Conservation (phyloP, 352 stramenopile genomes). For the Phytophthora niederhauseri region DNA sequence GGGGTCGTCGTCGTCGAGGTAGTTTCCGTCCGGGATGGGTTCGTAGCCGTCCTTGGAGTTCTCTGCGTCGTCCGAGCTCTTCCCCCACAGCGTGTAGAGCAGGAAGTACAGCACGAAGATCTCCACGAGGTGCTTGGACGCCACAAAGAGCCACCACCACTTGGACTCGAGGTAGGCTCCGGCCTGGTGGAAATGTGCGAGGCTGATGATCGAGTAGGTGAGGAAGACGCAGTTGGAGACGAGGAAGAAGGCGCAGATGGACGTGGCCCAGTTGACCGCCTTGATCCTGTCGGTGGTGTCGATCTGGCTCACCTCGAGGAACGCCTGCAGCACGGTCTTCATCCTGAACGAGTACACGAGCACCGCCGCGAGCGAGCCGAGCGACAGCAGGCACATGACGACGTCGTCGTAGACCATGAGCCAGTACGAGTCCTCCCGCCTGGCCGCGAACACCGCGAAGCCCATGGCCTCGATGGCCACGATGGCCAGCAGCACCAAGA, state of each 20-base stretch:
- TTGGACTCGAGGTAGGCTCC: conserved; percentile 85
- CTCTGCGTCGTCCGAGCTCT: conserved; percentile 69
- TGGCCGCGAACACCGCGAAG: conserved; percentile 84
- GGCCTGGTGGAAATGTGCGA: conserved; percentile 88
- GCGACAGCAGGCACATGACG: conserved; percentile 83
- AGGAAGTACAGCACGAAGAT: conserved; percentile 94
- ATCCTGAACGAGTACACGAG: conserved; percentile 96
- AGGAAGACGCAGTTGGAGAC: conserved; percentile 92
- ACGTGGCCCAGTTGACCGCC: conserved; percentile 95
- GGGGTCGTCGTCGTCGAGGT: conserved; percentile 57
- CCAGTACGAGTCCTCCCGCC: conserved; percentile 91
- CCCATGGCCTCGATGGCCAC: conserved; percentile 86
- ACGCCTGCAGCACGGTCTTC: conserved; percentile 95
- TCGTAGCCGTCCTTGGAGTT: conserved; percentile 77
- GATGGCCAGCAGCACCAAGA: conserved; percentile 71
- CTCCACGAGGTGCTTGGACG: conserved; percentile 94
- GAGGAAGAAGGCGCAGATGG: conserved; percentile 96
- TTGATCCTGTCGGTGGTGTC: conserved; percentile 96
- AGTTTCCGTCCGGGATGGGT: conserved; percentile 69
- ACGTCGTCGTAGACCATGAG: conserved; percentile 96
- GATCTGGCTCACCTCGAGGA: conserved; percentile 97
- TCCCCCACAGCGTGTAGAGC: conserved; percentile 94
- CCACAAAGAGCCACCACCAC: conserved; percentile 95
- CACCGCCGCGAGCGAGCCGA: conserved; percentile 91
- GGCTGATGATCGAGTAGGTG: conserved; percentile 80